Base-by-base conservation (phyloP, 2,329 filamentous ascomycete genomes). In the Aspergillus transmontanensis region DNA sequence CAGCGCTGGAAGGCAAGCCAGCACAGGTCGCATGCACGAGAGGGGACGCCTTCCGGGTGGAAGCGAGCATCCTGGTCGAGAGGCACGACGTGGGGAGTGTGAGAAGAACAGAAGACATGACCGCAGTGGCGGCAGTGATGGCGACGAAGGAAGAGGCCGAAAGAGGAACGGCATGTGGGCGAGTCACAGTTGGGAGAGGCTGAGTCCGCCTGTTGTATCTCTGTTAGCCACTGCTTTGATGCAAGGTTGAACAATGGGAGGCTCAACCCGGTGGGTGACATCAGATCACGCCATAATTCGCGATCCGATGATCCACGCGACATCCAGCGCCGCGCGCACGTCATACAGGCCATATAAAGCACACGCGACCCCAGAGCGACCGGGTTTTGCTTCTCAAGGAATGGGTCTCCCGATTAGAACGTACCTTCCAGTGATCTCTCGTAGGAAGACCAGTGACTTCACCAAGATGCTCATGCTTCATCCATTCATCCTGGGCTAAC, bases 91-190 rank as follows among this genome's bases (percentile, higher is more conserved):
- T 84, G 80, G 53, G 81, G 79, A 57, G 84, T 85, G 77, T 90
- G 87, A 39, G 83, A 80, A 64, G 83, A 82, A 77, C 87, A 90
- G 73, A 89, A 89, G 70, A 90, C 84, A 69, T 88, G 84, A 50
- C 87, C 87, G 69, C 87, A 90, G 69, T 88, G 87, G 62, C 87
- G 85, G 76, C 87, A 90, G 76, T 90, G 87, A 71, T 90, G 87
- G 62, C 87, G 86, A 57, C 87, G 86, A 57, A 85, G 81, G 76
- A 87, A 87, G 71, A 89, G 81, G 51, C 84, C 83, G 72, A 90
- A 90, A 23, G 83, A 80, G 48, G 82, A 82, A 57, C 83, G 82
- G 76, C 87, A 90, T 62, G 84, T 82, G 4, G 83, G 81, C 11
- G 83, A 84, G 72, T 85, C 85, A 76, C 87, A 90, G 65, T 79